Evolutionary conservation across 805 yeast species (phyloP), one percentile per base, ranked within the genome.

Genomic region (Zygotorulaspora chibaensis): DNA sequence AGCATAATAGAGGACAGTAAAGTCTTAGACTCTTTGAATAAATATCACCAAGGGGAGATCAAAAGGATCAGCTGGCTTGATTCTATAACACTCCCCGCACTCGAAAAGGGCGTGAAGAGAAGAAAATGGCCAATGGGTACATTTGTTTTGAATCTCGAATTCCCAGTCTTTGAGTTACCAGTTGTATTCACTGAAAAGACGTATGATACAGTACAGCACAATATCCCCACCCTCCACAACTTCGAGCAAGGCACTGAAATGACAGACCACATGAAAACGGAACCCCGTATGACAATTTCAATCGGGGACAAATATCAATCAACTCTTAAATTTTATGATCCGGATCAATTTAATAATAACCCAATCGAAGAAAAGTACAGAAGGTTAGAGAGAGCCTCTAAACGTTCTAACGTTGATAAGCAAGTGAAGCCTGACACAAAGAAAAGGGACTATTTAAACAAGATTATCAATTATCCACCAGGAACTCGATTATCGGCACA

Each of bases 341-440:
- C 89, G 0, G 91, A 85, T 52, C 81, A 77, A 55, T 71, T 67
- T 49, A 68, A 72, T 16, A 79, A 76, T 48, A 95, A 91, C 57
- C 96, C 96, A 1, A 83, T 93, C 17, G 98, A 93, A 60, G 76
- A 81, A 52, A 93, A 91, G 62, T 88, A 84, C 60, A 80, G 96
- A 53, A 80, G 84, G 47, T 67, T 91, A 42, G 93, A 90, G 52
- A 83, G 97, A 64, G 79, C 85, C 40, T 87, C 90, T 54, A 84
- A 85, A 57, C 79, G 83, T 40, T 76, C 87, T 1, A 76, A 86
- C 23, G 66, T 87, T 30, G 98, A 90, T 60, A 81, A 80, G 54
- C 96, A 89, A 47, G 72, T 87, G 38, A 87, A 90, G 55, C 99
- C 99, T 1, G 84, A 91, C 15, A 84, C 96, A 3, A 84, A 81